phyloP scores from a whole-genome alignment of 2,329 filamentous ascomycete genomes.

The Fusarium sp. region DNA sequence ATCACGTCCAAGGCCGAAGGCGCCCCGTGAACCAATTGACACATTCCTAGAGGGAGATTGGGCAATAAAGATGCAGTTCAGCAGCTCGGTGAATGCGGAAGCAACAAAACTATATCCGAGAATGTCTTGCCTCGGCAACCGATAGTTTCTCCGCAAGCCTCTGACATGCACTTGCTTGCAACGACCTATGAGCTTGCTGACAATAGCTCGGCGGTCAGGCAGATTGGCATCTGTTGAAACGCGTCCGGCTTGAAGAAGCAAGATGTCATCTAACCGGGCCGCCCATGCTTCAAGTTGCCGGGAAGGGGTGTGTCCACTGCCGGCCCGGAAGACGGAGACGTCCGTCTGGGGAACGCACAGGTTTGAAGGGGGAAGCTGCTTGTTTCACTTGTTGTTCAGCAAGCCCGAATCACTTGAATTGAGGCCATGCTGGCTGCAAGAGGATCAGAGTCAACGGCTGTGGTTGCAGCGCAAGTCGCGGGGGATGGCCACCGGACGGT shows the following conservation, averaged over 20 bases:
- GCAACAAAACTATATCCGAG: slow-evolving; percentile 1
- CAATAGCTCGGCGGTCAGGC: neutral
- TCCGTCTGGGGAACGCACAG: neutral
- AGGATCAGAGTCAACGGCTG: slow-evolving; percentile 3
- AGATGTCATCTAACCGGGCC: slow-evolving; percentile 21
- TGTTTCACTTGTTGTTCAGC: neutral
- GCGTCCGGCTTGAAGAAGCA: slow-evolving; percentile 4
- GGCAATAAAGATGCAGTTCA: neutral
- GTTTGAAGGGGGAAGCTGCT: neutral
- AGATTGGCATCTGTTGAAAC: neutral
- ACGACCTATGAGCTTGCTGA: neutral
- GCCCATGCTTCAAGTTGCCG: slow-evolving; percentile 9
- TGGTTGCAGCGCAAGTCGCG: neutral
- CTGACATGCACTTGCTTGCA: neutral
- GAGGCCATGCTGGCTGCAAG: neutral
- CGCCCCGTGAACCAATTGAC: neutral
- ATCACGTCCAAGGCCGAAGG: neutral
- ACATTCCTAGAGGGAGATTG: neutral
- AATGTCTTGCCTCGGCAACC: slow-evolving; percentile 9
- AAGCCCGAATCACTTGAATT: neutral
- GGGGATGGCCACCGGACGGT: neutral
- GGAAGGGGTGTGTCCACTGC: slow-evolving; percentile 12
- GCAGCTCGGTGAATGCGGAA: neutral
- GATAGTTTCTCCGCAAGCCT: slow-evolving; percentile 7
- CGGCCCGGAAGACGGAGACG: slow-evolving; percentile 22